Evolutionary conservation across 768 basidiomycete genomes (phyloP), one percentile per base, ranked within the genome.

Genomic region (Boletus vinaceobasis): DNA sequence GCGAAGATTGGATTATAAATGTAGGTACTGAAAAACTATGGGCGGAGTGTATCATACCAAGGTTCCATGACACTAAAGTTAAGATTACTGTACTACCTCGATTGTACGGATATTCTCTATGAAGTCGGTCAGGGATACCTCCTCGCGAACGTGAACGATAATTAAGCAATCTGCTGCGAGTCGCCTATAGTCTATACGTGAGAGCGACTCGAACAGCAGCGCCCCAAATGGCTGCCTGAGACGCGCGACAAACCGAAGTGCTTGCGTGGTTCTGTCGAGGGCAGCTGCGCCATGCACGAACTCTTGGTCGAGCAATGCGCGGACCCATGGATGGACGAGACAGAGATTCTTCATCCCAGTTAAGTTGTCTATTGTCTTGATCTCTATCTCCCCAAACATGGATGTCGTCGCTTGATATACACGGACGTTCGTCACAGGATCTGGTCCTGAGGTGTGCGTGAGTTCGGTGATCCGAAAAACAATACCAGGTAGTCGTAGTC

Each of bases 291-390:
- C 50, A 13, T 15, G 7, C 13, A 19, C 29, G 35, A 38, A 47
- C 17, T 48, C 49, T 7, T 49, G 47, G 27, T 40, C 52, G n/a
- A 53, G 52, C 7, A 60, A 26, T 3, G 48, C 36, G 39, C 47
- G 10, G 38, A 60, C 51, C 60, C 60, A 60, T 8, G 53, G 60
- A 36, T 60, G 57, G n/a, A 58, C 15, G 14, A 60, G 60, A 35
- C 8, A n/a, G 13, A 60, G 42, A 15, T 27, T 37, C 2, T 32
- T 42, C 56, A 31, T 48, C 11, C 15, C 31, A 7, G 14, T 35
- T 1, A 60, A 15, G 37, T 55, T 29, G 19, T 35, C 40, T 9
- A 3, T 23, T 2, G 58, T 57, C 27, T 51, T 17, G 21, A 59
- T 58, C 21, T 48, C 44, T 14, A 53, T 11, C 4, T 51, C 44